Base-by-base conservation (phyloP, 1,139 yeast genomes). In the Sporopachydermia cereana region DNA sequence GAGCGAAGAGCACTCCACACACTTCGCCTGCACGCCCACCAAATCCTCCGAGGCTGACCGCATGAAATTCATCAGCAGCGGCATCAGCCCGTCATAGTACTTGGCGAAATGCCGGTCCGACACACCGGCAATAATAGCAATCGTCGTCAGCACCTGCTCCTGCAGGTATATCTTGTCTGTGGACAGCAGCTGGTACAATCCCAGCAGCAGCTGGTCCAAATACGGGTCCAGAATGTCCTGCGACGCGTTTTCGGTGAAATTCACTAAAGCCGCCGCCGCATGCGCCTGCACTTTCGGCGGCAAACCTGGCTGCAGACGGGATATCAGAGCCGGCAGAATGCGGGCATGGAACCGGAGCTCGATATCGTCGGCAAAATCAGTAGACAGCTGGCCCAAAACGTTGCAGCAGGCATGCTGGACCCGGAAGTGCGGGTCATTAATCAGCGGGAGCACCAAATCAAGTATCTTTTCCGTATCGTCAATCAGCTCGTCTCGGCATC, bases 121-220 rank as follows among this genome's bases (percentile, higher is more conserved):
- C n/a, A 96, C 95, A 64, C 91, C 98, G 1, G 98, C 98, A 53
- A 91, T 91, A 53, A 89, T 85, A 24, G 98, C 96, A 62, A 91
- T 89, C 0, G 98, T 91, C 3, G 97, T 89, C 47, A 91, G 72
- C 9, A 91, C 96, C 66, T 91, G 98, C 59, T 91, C 98, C 64
- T 91, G 98, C 42, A 93, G 96, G 58, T 88, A 91, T 54, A 88
- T 73, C 62, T 88, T 85, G 42, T 94, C 94, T 45, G 93, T 79
- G 59, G 82, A 84, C 49, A 91, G 71, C 42, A 91, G 70, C 1
- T 77, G 80, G 49, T 91, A 69, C 51, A 93, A 69, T 53, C 84
- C 82, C 42, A 78, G 73, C 50, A 91, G 69, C 53, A 93, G 67
- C 53, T 74, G 77, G 61, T 91, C 98, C 58, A 91, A 71, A 57